Conservation (phyloP, 257 asterid genomes). For the Capsicum rhomboideum region DNA sequence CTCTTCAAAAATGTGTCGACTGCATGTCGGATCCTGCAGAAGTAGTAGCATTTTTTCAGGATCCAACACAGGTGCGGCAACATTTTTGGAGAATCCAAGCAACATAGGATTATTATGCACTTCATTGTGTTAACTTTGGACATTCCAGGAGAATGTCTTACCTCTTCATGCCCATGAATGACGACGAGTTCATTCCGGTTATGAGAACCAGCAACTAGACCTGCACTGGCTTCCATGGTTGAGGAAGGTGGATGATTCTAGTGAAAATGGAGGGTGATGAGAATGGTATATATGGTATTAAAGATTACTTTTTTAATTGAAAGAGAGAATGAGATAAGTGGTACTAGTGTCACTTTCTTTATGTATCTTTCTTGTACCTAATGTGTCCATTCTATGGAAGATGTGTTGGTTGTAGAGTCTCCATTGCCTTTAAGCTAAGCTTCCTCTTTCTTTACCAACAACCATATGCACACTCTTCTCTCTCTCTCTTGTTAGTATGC, state of each 20-base stretch:
- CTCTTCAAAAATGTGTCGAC: background rate
- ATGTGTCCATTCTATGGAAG: constrained; percentile 20
- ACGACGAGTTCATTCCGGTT: constrained; percentile 94
- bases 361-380: constrained; percentile 38
- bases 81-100: background rate
- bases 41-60: background rate
- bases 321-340: constrained; percentile 29
- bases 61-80: background rate
- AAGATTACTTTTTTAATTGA: constrained; percentile 25
- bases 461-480: constrained; percentile 24
- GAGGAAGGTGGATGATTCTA: constrained; percentile 1
- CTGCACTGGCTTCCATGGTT: constrained; percentile 89
- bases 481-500: constrained; percentile 2
- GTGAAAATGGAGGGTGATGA: constrained; percentile 1
- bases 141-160: constrained; percentile 5
- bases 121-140: background rate
- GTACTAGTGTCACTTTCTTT: constrained; percentile 27
- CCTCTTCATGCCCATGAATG: constrained; percentile 98
- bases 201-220: constrained; percentile 95
- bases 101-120: background rate
- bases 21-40: background rate
- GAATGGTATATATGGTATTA: constrained; percentile 8
- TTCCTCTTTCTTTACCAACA: constrained; percentile 41
- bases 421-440: constrained; percentile 81
- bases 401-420: constrained; percentile 79